These are phyloP conservation scores for Rosa lucieae DNA, from an alignment of 306 rosid genomes.

Conservation along the genomic window DNA sequence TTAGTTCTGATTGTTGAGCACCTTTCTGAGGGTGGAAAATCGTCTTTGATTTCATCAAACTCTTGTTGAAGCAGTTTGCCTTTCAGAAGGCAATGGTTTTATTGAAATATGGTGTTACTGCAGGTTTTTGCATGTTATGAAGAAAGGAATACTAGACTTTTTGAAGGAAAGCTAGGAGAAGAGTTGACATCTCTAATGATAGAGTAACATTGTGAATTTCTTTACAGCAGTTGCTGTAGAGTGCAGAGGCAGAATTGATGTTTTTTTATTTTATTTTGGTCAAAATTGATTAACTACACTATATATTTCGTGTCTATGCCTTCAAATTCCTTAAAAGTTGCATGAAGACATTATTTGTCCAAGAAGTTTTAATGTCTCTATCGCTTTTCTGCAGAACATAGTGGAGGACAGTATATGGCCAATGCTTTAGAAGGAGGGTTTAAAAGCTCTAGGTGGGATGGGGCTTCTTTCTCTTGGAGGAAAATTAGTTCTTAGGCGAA, in stretches of 20 bases:
- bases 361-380: not conserved
- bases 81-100: not conserved
- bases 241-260: not conserved
- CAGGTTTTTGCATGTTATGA: not conserved
- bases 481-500: slow-evolving; percentile 86
- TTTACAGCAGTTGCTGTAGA: not conserved
- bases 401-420: slow-evolving; percentile 87
- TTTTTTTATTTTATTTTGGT: not conserved
- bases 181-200: not conserved
- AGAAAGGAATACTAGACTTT: not conserved
- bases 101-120: not conserved
- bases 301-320: not conserved
- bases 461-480: slow-evolving; percentile 96
- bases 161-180: not conserved
- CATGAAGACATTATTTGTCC: not conserved
- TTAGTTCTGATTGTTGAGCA: no score
- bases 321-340: not conserved
- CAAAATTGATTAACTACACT: not conserved
- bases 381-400: slow-evolving; percentile 51
- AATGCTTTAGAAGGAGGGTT: slow-evolving; percentile 88
- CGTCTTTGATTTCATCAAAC: not conserved
- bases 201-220: not conserved
- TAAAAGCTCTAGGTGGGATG: slow-evolving; percentile 91
- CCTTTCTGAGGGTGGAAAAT: not conserved
- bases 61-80: not conserved